Evolutionary conservation across 148 eudicot species (phyloP), one percentile per base, ranked within the genome.

Genomic region (Limonium bicolor): DNA sequence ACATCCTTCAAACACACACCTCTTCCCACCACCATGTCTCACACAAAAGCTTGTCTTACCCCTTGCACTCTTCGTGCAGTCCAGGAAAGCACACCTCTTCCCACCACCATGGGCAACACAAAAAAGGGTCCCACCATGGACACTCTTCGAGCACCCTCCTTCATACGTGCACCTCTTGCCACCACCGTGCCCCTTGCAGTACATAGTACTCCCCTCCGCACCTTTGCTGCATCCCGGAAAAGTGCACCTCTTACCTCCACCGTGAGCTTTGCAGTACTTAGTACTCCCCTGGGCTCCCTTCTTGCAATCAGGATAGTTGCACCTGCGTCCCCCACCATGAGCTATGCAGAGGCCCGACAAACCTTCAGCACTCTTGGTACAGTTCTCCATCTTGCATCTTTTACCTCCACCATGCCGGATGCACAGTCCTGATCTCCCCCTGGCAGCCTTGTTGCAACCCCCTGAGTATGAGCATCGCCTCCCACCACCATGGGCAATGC

Each of bases 401-500:
- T 84, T 79, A 22, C 88, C 94, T 4, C 94, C 94, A 16, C 94
- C 88, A 30, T 84, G 94, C 10, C 76, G 71, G 24, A 83, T 84
- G 62, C 94, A 84, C 11, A 76, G 46, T 24, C 88, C 94, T 0
- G 88, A 76, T 50, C 66, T 84, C 6, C 88, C 94, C 39, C 88
- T 68, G 1, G 94, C 81, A 3, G 94, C 88, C 16, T 59, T 80
- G 20, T 50, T 12, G 56, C 94, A 84, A 7, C 78, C 86, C 9
- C 81, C 94, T 8, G 46, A 66, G 57, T 71, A 78, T 55, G 83
- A 92, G 59, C 97, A 88, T 63, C 97, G 63, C 50, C 92, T 72
- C 8, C 97, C 97, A 17, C 97, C 97, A 23, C 97, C 97, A 65
- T 88, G 97, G 32, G 97, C 94, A 54, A 88, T 88, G 58, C 94